phyloP scores from a whole-genome alignment of 805 yeast species.

The Metschnikowia drakensbergensis region DNA sequence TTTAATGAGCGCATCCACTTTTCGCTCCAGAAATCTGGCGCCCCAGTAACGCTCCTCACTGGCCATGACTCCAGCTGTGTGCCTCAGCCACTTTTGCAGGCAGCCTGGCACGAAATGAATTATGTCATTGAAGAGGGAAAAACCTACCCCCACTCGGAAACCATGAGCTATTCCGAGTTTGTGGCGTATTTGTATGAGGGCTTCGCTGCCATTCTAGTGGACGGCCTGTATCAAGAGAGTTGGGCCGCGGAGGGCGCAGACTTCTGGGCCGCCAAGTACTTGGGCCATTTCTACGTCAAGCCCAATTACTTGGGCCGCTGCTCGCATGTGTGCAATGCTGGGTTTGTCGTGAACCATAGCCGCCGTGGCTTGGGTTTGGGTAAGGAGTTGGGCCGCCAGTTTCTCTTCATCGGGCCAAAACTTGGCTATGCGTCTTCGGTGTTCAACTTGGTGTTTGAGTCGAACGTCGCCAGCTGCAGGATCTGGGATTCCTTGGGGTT shows the following conservation, averaged over 20 bases:
- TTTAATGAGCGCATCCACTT: conserved; percentile 39
- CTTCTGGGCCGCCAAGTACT: conserved; percentile 44
- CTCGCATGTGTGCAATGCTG: conserved; percentile 85
- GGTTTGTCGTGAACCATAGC: conserved; percentile 62
- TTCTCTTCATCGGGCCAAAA: conserved; percentile 67
- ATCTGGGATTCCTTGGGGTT: conserved; percentile 87
- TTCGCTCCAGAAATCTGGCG: conserved; percentile 38
- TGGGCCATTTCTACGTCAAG: conserved; percentile 78
- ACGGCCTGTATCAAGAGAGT: conserved; percentile 25
- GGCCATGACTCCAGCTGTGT: conserved; percentile 45
- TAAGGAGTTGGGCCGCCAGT: conserved; percentile 59
- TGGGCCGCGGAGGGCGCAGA: conserved; percentile 37
- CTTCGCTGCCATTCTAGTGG: conserved; percentile 61
- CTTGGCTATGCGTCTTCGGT: conserved; percentile 81
- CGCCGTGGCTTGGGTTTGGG: conserved; percentile 72
- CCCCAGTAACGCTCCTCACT: conserved; percentile 58
- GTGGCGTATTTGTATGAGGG: conserved; percentile 61
- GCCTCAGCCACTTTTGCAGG: conserved; percentile 48
- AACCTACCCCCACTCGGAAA: conserved; percentile 63
- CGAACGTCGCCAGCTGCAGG: conserved; percentile 67
- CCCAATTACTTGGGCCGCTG: conserved; percentile 86
- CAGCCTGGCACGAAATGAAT: conserved; percentile 53
- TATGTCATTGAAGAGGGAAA: conserved; percentile 64
- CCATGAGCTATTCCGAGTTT: conserved; percentile 47
- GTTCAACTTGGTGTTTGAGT: conserved; percentile 81